Evolutionary conservation across 345 rosid species (phyloP).

Genomic region (Pugionium cornutum): DNA sequence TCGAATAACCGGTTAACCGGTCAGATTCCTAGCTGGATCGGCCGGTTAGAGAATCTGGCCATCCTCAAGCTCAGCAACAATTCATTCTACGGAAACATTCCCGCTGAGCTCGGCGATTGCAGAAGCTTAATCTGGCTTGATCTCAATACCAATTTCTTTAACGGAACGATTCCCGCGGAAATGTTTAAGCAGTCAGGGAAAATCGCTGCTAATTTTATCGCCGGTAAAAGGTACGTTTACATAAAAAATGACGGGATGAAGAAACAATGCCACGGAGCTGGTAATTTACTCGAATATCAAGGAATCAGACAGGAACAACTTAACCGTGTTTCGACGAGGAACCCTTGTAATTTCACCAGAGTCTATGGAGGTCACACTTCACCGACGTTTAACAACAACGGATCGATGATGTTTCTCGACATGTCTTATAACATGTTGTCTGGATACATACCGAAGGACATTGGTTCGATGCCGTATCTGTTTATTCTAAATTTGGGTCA

Average conservation of each 20-base stretch:
- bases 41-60: conserved; percentile 67
- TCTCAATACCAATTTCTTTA: conserved; percentile 71
- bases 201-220: conserved; percentile 67
- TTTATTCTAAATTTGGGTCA: conserved; percentile 81
- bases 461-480: conserved; percentile 72
- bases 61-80: conserved; percentile 95
- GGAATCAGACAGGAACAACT: conserved; percentile 69
- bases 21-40: conserved; percentile 76
- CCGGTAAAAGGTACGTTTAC: conserved; percentile 77
- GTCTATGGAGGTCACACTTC: conserved; percentile 68
- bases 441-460: conserved; percentile 77
- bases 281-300: conserved; percentile 83
- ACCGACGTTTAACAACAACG: conserved; percentile 82
- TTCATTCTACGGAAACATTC: conserved; percentile 74
- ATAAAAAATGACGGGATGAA: conserved; percentile 79
- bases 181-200: conserved; percentile 88
- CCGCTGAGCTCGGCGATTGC: conserved; percentile 87
- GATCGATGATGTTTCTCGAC: conserved; percentile 92
- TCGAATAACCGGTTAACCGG: conserved; percentile 81
- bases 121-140: conserved; percentile 92
- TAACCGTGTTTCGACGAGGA: conserved; percentile 61
- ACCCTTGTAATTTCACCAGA: conserved; percentile 82
- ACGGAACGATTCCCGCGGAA: conserved; percentile 71
- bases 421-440: conserved; percentile 73
- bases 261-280: conserved; percentile 78